Evolutionary conservation across 2,329 filamentous ascomycete species (phyloP), one percentile per base, ranked within the genome.

Genomic region (Alternaria tenuissima): DNA sequence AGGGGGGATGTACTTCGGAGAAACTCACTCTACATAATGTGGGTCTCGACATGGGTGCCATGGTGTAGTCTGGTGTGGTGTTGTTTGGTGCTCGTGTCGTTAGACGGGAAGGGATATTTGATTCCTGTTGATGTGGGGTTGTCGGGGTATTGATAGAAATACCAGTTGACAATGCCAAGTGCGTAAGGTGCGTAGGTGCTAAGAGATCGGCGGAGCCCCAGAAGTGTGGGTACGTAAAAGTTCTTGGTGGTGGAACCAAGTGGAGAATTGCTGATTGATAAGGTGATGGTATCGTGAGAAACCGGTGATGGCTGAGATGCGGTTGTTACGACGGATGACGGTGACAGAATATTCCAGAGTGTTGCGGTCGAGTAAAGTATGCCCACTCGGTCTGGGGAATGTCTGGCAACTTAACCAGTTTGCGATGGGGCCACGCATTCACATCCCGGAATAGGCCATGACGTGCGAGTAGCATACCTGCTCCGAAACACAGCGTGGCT

Each of bases 11-110:
- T 20, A 32, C 42, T 41, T 26, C 39, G 20, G 9, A 22, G 32
- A 3, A 26, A 62, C 72, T 66, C 60, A 74, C 73, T 59, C 68
- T 64, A 49, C 56, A 67, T 43, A 70, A 30, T 22, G 67, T 60
- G 12, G 64, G 69, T 64, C 71, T 72, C 9, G 66, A 61, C 39
- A 65, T 52, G 22, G 67, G 61, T 16, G 68, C 49, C 65, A 69
- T 71, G 41, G 22, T 63, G 53, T 62, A 30, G 42, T 56, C 36
- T 28, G 34, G 14, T 47, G 20, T 55, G 41, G 30, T 51, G 34
- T 59, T 24, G 41, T 53, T 47, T 60, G 53, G 24, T 53, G 18
- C 18, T 49, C 4, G 55, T 30, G 44, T 22, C 48, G 41, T 52
- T 54, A 36, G 30, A 20, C 28, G 56, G 47, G 14, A 55, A 12